Conservation (phyloP, 106 monocot species). For the Apostasia shenzhenica region DNA sequence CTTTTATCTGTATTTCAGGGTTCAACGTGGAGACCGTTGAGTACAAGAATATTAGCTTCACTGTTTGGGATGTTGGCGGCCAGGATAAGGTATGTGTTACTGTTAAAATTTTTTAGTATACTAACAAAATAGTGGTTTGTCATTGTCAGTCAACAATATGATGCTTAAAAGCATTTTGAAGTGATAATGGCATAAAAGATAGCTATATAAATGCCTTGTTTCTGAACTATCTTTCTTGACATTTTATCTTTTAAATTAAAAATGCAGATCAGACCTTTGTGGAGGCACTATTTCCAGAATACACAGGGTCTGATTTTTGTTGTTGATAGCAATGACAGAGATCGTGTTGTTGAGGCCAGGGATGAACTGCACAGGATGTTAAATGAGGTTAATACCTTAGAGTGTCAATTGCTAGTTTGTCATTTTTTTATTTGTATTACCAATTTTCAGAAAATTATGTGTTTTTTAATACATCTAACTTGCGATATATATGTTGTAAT, state of each 20-base stretch:
- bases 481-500: no score
- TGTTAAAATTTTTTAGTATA: background rate
- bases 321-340: constrained; percentile 25
- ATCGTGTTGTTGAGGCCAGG: constrained; percentile 19
- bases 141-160: no score
- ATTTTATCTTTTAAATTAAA: background rate
- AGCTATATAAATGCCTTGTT: no score
- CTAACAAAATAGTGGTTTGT: no score
- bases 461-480: no score
- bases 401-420: background rate
- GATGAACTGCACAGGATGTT: constrained; percentile 27
- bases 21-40: constrained; percentile 30
- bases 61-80: constrained; percentile 26
- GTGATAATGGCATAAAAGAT: background rate
- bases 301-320: constrained; percentile 25
- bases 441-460: no score
- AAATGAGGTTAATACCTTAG: constrained; percentile 11
- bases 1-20: constrained; percentile 7
- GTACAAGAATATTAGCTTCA: constrained; percentile 29
- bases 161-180: no score
- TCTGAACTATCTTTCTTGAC: background rate
- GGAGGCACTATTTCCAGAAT: constrained; percentile 28
- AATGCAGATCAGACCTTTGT: constrained; percentile 22
- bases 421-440: no score
- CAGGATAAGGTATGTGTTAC: constrained; percentile 15